phyloP scores from a whole-genome alignment of 2,329 filamentous ascomycete genomes.

The Venturia asperata region DNA sequence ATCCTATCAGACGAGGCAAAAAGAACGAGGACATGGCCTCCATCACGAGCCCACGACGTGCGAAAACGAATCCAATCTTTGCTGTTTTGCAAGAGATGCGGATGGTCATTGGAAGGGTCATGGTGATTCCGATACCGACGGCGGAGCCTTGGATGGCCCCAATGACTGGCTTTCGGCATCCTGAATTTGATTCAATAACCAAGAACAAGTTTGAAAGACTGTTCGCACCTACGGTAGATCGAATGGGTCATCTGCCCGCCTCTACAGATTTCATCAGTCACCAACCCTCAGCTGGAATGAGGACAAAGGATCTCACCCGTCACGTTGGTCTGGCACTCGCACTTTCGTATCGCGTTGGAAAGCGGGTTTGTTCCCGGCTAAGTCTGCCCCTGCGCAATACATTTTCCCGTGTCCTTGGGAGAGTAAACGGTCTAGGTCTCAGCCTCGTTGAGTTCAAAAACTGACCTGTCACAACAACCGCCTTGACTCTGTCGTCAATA shows the following conservation, averaged over 20 bases:
- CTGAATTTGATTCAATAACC: background rate
- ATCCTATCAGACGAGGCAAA: slow-evolving; percentile 62
- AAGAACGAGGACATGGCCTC: slow-evolving; percentile 67
- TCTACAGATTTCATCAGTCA: slow-evolving; percentile 23
- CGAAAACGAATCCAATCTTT: slow-evolving; percentile 69
- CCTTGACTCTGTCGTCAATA: slow-evolving; percentile 48
- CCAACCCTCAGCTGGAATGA: background rate
- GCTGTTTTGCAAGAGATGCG: slow-evolving; percentile 48
- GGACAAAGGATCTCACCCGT: background rate
- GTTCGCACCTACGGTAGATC: slow-evolving; percentile 37
- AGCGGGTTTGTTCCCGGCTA: slow-evolving; percentile 25
- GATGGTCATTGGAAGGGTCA: slow-evolving; percentile 52
- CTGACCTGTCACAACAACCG: slow-evolving; percentile 46
- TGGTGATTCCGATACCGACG: slow-evolving; percentile 54
- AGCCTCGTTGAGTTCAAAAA: background rate
- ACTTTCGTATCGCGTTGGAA: slow-evolving; percentile 26
- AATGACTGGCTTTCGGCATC: slow-evolving; percentile 50
- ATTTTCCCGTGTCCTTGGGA: slow-evolving; percentile 34
- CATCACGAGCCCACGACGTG: slow-evolving; percentile 61
- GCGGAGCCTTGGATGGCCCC: slow-evolving; percentile 50
- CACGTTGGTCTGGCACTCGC: slow-evolving; percentile 14
- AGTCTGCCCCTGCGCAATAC: slow-evolving; percentile 51
- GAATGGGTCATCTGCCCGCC: slow-evolving; percentile 43
- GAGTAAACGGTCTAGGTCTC: background rate
- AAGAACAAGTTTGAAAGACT: background rate